Conservation (phyloP, 345 rosid species). For the Euphorbia tirucalli region DNA sequence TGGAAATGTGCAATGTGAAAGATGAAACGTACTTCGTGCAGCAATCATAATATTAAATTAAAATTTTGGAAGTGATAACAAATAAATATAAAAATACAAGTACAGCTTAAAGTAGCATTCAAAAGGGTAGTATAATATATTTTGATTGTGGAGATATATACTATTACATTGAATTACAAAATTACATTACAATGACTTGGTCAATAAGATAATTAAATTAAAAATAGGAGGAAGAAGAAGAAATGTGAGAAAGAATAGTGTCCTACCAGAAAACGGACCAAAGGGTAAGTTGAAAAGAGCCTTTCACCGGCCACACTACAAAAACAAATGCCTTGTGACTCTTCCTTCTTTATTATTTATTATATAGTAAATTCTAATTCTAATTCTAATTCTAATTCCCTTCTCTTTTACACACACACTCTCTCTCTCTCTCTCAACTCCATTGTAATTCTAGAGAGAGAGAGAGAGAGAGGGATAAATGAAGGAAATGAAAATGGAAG, state of each 20-base stretch:
- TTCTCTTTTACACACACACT: not conserved
- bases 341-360: slow-evolving; percentile 26
- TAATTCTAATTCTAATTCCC: slow-evolving; percentile 1
- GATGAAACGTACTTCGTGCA: too few species aligned
- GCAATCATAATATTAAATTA: too few species aligned
- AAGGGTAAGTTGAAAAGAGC: slow-evolving; percentile 54
- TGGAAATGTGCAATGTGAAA: too few species aligned
- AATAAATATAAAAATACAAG: too few species aligned
- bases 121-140: too few species aligned
- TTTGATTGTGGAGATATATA: too few species aligned
- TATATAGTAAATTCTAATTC: not conserved
- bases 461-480: not conserved
- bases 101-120: too few species aligned
- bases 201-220: too few species aligned
- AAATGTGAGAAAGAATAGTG: slow-evolving; percentile 1
- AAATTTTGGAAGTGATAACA: too few species aligned
- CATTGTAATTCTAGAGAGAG: not conserved
- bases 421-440: slow-evolving; percentile 13
- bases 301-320: slow-evolving; percentile 47
- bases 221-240: too few species aligned
- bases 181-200: too few species aligned
- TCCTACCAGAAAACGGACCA: slow-evolving; percentile 30
- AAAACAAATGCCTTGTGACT: slow-evolving; percentile 16
- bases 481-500: not conserved
- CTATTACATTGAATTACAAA: too few species aligned